phyloP scores from a whole-genome alignment of 2,329 filamentous ascomycete genomes.

The Alternaria incomplexa region DNA sequence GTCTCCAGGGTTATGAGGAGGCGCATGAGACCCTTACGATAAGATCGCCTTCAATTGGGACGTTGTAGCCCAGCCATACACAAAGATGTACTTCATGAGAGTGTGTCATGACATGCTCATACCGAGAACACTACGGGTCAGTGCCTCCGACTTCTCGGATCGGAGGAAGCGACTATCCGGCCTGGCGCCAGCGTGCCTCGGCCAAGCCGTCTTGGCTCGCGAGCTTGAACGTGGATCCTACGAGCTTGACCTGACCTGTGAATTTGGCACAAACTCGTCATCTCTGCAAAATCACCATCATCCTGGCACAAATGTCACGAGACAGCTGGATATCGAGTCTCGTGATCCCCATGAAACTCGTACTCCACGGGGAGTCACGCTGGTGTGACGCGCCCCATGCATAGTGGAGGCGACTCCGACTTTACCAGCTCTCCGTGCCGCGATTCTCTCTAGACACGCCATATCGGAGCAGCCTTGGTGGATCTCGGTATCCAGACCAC shows the following conservation, averaged over 20 bases:
- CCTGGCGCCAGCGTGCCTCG: neutral
- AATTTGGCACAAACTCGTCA: neutral
- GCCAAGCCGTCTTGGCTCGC: slow-evolving; percentile 8
- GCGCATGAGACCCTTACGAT: neutral
- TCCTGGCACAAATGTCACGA: neutral
- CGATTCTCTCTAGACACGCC: neutral
- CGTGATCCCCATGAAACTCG: neutral
- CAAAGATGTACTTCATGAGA: neutral
- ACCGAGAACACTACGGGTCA: neutral
- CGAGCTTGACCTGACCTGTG: slow-evolving; percentile 2
- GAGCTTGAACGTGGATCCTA: neutral
- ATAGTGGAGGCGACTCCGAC: neutral
- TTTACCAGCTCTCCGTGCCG: neutral
- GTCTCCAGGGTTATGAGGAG: neutral
- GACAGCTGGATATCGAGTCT: neutral
- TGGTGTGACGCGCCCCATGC: neutral
- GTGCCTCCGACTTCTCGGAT: neutral
- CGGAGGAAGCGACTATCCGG: neutral
- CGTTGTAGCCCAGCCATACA: neutral
- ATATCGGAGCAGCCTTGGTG: neutral
- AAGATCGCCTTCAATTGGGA: neutral
- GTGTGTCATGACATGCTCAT: neutral
- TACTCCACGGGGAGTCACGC: neutral
- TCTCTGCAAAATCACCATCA: neutral
- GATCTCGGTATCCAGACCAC: neutral